Evolutionary conservation across 2,329 filamentous ascomycete species (phyloP).

Genomic region (Sporothrix globosa): DNA sequence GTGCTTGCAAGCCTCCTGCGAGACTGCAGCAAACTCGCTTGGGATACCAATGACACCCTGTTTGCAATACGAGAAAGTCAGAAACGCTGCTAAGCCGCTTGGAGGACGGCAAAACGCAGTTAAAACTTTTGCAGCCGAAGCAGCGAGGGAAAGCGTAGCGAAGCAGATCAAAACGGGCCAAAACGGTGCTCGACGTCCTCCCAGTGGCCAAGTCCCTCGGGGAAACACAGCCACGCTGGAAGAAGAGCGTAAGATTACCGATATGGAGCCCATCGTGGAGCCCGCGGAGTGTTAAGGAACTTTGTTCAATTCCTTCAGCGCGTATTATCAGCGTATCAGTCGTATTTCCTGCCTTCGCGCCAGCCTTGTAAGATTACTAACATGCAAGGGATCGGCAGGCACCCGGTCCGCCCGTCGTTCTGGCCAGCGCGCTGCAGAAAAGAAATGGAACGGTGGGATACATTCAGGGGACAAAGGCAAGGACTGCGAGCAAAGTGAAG

Average conservation of each 20-base stretch:
- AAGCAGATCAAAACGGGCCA: conserved; percentile 5
- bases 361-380: conserved; percentile 24
- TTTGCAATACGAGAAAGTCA: conserved; percentile 13
- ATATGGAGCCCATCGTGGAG: neutral
- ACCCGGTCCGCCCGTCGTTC: conserved; percentile 9
- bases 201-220: conserved; percentile 14
- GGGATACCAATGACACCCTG: neutral
- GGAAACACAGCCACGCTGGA: conserved; percentile 6
- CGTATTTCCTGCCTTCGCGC: conserved; percentile 15
- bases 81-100: conserved; percentile 16
- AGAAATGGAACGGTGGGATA: neutral
- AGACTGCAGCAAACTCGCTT: neutral
- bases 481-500: neutral
- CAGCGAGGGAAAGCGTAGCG: neutral
- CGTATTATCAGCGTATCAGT: conserved; percentile 1
- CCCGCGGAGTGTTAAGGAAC: neutral
- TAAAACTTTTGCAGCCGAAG: neutral
- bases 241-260: neutral
- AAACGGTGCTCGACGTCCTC: neutral
- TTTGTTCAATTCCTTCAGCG: neutral
- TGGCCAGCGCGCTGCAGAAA: neutral
- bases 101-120: neutral
- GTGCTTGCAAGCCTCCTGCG: neutral
- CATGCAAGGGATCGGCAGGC: conserved; percentile 28
- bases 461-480: neutral